Base-by-base conservation (phyloP, 208 protist genomes). In the Porcisia hertigi region DNA sequence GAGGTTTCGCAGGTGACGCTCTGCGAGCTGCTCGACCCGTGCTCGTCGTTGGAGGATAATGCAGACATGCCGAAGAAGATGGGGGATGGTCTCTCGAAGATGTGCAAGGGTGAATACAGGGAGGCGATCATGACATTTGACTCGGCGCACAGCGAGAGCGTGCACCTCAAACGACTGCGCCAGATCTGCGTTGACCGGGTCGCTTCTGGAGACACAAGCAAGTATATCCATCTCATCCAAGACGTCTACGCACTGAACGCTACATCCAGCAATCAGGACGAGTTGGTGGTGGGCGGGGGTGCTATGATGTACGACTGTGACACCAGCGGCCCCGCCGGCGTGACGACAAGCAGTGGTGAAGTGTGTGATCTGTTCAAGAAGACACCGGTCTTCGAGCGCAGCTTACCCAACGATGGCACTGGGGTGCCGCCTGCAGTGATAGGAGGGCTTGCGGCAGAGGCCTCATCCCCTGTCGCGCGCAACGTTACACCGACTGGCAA, bases 81-180 rank as follows among this genome's bases (percentile, higher is more conserved):
- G 75, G 80, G 81, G 36, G 82, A 87, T 63, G 89, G 82, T 30
- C 86, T 94, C 63, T 85, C 85, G 12, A 80, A 81, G 23, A 91
- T 90, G 87, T 83, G 87, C 76, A 80, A 81, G 65, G 89, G 85
- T 30, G 77, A 84, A 53, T 94, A 94, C 79, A 67, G 70, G 58
- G 62, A 76, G 75, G 73, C 79, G 52, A 65, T 82, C 41, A 71
- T 70, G 69, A 78, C 78, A 49, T 82, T 88, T 45, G 77, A 77
- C 62, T 80, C 71, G 12, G 75, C 65, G 43, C 71, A 76, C 63
- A 80, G 73, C 73, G 79, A 79, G 60, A 83, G 88, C 59, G 73
- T 73, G 67, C 88, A 90, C 62, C 75, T 80, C 47, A 84, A 83
- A 71, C 85, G 85, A 16, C 63, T 92, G 53, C 79, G 88, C 30